Percentiles rank a stretch among this genome's conserved stretches.
Evolutionary conservation across 2,329 filamentous ascomycete genomes (phyloP).

Genomic region (Niveomyces coronatus): DNA sequence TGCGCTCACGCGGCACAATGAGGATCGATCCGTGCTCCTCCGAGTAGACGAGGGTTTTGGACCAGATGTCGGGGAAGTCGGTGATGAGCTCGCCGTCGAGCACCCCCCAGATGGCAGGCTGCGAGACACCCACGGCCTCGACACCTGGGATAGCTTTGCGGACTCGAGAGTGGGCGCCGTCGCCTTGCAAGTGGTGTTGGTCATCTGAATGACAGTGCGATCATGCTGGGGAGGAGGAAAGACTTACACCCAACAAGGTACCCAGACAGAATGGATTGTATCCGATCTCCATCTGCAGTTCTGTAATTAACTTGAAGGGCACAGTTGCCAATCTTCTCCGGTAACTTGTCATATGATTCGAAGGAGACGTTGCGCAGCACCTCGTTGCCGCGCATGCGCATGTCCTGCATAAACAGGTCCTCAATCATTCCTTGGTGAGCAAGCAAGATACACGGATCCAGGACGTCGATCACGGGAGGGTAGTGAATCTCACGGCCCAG

Average conservation of each 20-base stretch:
- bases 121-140: slow-evolving; percentile 45
- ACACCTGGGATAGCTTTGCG: slow-evolving; percentile 50
- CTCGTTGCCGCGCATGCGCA: slow-evolving; percentile 51
- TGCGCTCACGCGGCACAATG: slow-evolving; percentile 63
- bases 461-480: slow-evolving; percentile 47
- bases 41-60: slow-evolving; percentile 59
- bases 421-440: slow-evolving; percentile 70
- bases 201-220: neutral
- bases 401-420: slow-evolving; percentile 57
- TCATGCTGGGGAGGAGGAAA: no score
- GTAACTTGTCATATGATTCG: slow-evolving; percentile 40
- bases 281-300: slow-evolving; percentile 40
- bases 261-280: slow-evolving; percentile 41
- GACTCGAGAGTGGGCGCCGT: slow-evolving; percentile 63
- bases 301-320: slow-evolving; percentile 42
- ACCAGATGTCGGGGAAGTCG: slow-evolving; percentile 66
- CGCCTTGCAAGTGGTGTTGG: slow-evolving; percentile 31
- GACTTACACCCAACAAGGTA: slow-evolving; percentile 57
- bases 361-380: slow-evolving; percentile 58
- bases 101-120: slow-evolving; percentile 55
- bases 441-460: slow-evolving; percentile 47
- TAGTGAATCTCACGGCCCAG: slow-evolving; percentile 60
- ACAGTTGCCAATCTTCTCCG: slow-evolving; percentile 27
- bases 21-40: slow-evolving; percentile 58
- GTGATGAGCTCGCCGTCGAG: slow-evolving; percentile 61